Conservation (phyloP, 2,329 filamentous ascomycete genomes). For the Colletotrichum musicola region DNA sequence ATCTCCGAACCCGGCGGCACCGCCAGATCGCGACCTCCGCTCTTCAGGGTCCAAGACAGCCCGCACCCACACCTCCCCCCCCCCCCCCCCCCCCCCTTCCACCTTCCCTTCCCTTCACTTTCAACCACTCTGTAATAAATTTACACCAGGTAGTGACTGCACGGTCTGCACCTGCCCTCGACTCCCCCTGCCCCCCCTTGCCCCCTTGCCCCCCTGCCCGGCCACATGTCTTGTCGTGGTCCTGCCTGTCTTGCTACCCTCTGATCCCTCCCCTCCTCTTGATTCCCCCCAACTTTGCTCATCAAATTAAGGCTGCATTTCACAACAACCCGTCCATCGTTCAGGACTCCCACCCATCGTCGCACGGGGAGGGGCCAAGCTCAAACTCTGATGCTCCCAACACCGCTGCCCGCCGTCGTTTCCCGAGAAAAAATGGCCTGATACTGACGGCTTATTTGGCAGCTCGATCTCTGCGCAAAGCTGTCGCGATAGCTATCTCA, state of each 20-base stretch:
- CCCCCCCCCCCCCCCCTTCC: too few species aligned
- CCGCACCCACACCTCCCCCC: too few species aligned
- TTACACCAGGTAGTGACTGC: too few species aligned
- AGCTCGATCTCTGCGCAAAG: conserved; percentile 34
- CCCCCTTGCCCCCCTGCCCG: conserved; percentile 12
- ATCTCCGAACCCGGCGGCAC: conserved; percentile 24
- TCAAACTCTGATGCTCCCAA: conserved; percentile 23
- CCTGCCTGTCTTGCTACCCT: background rate
- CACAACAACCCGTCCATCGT: conserved; percentile 21
- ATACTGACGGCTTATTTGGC: conserved; percentile 37
- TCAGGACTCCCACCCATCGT: conserved; percentile 15
- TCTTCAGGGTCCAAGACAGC: conserved; percentile 29
- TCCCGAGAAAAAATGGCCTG: conserved; percentile 22
- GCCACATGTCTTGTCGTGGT: conserved; percentile 29
- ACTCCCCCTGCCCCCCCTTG: too few species aligned
- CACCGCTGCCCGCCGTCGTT: conserved; percentile 21
- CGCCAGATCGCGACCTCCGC: conserved; percentile 23
- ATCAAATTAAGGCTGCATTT: conserved; percentile 22
- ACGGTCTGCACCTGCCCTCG: too few species aligned
- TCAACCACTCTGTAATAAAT: background rate
- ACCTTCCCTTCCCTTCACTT: background rate
- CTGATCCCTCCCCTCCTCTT: background rate
- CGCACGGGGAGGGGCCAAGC: conserved; percentile 15
- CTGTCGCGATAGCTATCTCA: conserved; percentile 36
- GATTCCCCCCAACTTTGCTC: conserved; percentile 31